Conservation (phyloP, 352 stramenopile species). For the Pythium periplocum region DNA sequence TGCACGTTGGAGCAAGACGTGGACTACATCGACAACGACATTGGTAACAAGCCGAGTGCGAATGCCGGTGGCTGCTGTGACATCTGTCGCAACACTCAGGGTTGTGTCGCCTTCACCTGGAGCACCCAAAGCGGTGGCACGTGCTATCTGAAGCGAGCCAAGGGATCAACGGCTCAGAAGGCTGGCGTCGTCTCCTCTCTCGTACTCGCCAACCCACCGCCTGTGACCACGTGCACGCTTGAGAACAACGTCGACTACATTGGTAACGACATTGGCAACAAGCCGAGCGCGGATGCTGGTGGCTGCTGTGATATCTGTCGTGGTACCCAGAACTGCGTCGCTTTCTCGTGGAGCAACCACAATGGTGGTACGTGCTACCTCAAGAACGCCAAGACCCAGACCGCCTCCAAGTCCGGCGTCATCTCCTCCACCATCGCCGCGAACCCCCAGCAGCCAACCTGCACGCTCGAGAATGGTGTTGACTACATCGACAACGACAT, state of each 20-base stretch:
- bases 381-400: conserved; percentile 16
- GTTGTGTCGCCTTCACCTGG: conserved; percentile 18
- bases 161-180: not conserved
- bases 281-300: not conserved
- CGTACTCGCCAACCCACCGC: not conserved
- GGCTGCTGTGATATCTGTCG: conserved; percentile 11
- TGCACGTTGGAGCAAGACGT: too few relatives aligned
- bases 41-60: not conserved
- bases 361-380: conserved; percentile 18
- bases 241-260: conserved; percentile 2
- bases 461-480: not conserved
- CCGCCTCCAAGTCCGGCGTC: not conserved
- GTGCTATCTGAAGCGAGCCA: conserved; percentile 18
- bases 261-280: not conserved
- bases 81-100: not conserved
- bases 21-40: too few relatives aligned
- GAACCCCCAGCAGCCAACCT: not conserved
- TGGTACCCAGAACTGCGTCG: not conserved
- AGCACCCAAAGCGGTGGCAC: conserved; percentile 11
- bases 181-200: conserved; percentile 4
- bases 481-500: conserved; percentile 23
- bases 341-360: conserved; percentile 7
- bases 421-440: not conserved
- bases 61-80: conserved; percentile 7
- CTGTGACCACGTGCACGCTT: not conserved